Evolutionary conservation across 129 eudicot species (phyloP), one percentile per base, ranked within the genome.

Genomic region (Kitagawia praeruptora): DNA sequence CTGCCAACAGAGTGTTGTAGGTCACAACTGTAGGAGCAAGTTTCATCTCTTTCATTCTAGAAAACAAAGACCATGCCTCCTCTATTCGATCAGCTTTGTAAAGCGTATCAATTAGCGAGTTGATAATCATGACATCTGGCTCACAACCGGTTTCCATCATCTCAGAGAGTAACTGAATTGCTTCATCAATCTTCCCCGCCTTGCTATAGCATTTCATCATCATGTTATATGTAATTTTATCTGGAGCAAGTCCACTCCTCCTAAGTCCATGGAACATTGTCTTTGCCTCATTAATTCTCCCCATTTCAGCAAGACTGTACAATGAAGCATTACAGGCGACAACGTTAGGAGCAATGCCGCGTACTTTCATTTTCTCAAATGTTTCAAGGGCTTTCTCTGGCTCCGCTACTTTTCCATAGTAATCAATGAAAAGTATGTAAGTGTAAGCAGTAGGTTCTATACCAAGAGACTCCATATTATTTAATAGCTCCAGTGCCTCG

Each of bases 281-380:
- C 81, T 86, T 89, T 38, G 97, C 96, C 87, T 95, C 97, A 70
- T 84, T 82, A 54, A 95, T 91, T 80, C 96, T 87, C 51, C 97
- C 99, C 25, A 66, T 63, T 74, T 90, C 83, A 54, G 97, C 94
- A 75, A 95, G 96, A 87, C 97, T 85, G 56, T 87, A 95, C 81
- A 95, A 82, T n/a, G 92, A 92, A 44, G 97, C 91, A 89, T 95
- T 95, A 81, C 90, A 95, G 5, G 99, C 94, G 81, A 95, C 97
- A 86, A 90, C 81, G 76, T 83, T 89, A 41, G 99, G 97, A 38
- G 86, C 91, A 80, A 95, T 88, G 41, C 99, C 99, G 53, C 85
- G 87, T 71, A 86, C 83, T 82, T 90, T 95, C 97, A 95, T 95
- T 82, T 83, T 89, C 84, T 95, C 93, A 84, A 92, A 95, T 3